Conservation (phyloP, 371 early-diverging fungal genomes). For the Mortierella sp. region DNA sequence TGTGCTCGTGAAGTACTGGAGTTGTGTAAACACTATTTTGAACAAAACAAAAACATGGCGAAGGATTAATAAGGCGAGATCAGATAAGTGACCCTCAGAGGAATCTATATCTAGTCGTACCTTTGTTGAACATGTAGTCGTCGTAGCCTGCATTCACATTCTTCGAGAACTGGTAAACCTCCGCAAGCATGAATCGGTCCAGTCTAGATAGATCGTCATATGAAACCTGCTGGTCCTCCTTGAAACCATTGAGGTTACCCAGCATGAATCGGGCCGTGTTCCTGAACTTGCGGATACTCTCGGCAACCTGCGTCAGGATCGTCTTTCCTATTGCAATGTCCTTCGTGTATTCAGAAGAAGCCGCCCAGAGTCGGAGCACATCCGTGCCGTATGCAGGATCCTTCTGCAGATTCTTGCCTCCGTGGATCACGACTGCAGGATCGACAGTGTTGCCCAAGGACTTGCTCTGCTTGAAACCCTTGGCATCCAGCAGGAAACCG, state of each 20-base stretch:
- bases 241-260: conserved; percentile 80
- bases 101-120: conserved; percentile 83
- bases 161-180: conserved; percentile 70
- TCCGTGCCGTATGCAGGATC: conserved; percentile 90
- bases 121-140: conserved; percentile 74
- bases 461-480: conserved; percentile 96
- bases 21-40: conserved; percentile 67
- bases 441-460: conserved; percentile 91
- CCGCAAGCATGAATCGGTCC: conserved; percentile 79
- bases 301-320: conserved; percentile 73
- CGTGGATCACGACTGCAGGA: conserved; percentile 78
- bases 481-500: conserved; percentile 93
- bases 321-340: conserved; percentile 83
- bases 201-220: conserved; percentile 70
- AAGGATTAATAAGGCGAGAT: too few relatives aligned
- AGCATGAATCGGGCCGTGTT: conserved; percentile 85
- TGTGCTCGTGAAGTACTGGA: conserved; percentile 79
- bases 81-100: too few relatives aligned
- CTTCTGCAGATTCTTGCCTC: conserved; percentile 76
- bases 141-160: conserved; percentile 69
- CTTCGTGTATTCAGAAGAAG: conserved; percentile 83
- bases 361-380: conserved; percentile 86
- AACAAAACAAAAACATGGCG: not conserved
- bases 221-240: conserved; percentile 56
- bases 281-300: conserved; percentile 80